phyloP scores from a whole-genome alignment of 331 rosid genomes.

The Erythrophleum ivorense region DNA sequence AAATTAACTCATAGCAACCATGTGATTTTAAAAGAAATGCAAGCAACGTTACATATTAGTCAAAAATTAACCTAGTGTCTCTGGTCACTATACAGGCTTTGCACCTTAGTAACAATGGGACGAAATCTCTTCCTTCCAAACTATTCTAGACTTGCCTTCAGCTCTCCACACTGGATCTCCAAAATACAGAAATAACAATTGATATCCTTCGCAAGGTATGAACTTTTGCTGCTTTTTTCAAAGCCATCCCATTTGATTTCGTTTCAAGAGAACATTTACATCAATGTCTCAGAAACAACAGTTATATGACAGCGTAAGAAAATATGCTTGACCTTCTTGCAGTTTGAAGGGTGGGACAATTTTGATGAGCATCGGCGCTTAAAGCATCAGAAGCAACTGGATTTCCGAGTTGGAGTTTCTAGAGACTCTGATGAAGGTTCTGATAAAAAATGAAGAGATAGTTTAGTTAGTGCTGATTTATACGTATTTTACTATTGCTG shows the following conservation, averaged over 20 bases:
- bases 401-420: slow-evolving; percentile 72
- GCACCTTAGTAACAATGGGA: slow-evolving; percentile 72
- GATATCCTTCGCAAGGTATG: slow-evolving; percentile 83
- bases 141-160: slow-evolving; percentile 76
- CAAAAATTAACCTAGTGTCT: background rate
- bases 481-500: background rate
- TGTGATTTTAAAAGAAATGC: no score
- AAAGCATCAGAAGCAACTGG: slow-evolving; percentile 89
- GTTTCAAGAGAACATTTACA: background rate
- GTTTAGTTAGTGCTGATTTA: background rate
- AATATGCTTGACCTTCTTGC: slow-evolving; percentile 38
- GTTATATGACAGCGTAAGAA: background rate
- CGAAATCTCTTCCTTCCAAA: slow-evolving; percentile 77
- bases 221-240: slow-evolving; percentile 10
- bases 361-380: slow-evolving; percentile 75
- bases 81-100: slow-evolving; percentile 59
- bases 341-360: slow-evolving; percentile 89
- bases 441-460: slow-evolving; percentile 62
- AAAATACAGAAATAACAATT: slow-evolving; percentile 83
- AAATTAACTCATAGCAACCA: no score
- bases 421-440: slow-evolving; percentile 95
- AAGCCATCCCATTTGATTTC: slow-evolving; percentile 23
- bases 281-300: slow-evolving; percentile 10
- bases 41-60: no score
- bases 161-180: slow-evolving; percentile 82